Evolutionary conservation across 1,139 yeast species (phyloP).

Genomic region (Geotrichum reessii): DNA sequence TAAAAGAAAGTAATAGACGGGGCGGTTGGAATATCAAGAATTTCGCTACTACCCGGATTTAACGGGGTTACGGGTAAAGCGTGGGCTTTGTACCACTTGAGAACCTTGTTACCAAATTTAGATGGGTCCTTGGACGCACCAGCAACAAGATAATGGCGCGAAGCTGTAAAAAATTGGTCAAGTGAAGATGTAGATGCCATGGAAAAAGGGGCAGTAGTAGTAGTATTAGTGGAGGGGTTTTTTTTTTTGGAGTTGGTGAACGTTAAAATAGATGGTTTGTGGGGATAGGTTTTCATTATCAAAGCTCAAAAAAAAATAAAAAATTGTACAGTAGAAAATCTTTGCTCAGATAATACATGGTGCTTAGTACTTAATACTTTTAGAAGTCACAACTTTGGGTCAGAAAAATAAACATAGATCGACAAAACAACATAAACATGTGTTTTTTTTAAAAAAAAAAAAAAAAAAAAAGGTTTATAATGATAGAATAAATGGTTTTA

Average conservation of each 20-base stretch:
- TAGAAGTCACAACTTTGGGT: too few species aligned
- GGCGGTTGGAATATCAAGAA: slow-evolving; percentile 45
- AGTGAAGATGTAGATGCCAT: slow-evolving; percentile 18
- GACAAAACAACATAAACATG: too few species aligned
- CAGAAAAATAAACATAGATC: too few species aligned
- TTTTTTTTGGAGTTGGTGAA: background rate
- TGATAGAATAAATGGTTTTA: too few species aligned
- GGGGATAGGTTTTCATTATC: too few species aligned
- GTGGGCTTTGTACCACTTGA: slow-evolving; percentile 60
- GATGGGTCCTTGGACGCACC: slow-evolving; percentile 66
- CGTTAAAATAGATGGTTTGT: too few species aligned
- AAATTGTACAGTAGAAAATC: too few species aligned
- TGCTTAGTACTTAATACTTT: too few species aligned
- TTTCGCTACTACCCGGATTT: slow-evolving; percentile 49
- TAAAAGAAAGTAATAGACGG: slow-evolving; percentile 38
- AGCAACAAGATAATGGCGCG: slow-evolving; percentile 56
- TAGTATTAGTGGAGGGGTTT: background rate
- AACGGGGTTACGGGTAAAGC: slow-evolving; percentile 59
- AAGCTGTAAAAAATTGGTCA: slow-evolving; percentile 46
- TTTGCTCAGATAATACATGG: too few species aligned
- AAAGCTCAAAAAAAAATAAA: too few species aligned
- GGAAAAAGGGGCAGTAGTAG: background rate
- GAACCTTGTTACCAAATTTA: slow-evolving; percentile 68
- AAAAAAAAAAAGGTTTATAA: too few species aligned
- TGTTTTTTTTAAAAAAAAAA: too few species aligned